Percentiles rank a stretch among this genome's conserved stretches.
Evolutionary conservation across 805 yeast genomes (phyloP).

Genomic region (Kluyveromyces lactis): DNA sequence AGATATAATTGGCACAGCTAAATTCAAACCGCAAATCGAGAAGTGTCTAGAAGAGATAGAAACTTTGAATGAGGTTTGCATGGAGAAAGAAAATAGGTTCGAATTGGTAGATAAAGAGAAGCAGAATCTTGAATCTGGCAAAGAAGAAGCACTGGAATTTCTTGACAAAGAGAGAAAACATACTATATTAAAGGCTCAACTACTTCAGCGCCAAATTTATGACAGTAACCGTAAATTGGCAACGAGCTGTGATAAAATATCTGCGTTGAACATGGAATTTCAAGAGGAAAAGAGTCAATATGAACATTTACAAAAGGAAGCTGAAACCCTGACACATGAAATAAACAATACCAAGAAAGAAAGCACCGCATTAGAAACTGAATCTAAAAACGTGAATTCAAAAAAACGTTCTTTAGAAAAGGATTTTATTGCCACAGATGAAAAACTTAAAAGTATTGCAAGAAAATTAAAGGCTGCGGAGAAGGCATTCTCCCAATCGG

Average conservation of each 20-base stretch:
- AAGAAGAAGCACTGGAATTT: conserved; percentile 61
- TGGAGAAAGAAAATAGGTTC: conserved; percentile 73
- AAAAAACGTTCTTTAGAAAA: conserved; percentile 37
- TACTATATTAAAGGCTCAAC: conserved; percentile 42
- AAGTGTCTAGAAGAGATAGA: conserved; percentile 53
- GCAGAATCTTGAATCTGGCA: conserved; percentile 49
- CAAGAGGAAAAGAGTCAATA: conserved; percentile 37
- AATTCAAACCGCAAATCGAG: conserved; percentile 72
- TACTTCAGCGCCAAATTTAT: conserved; percentile 44
- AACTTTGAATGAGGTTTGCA: conserved; percentile 67
- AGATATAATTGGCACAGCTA: conserved; percentile 92
- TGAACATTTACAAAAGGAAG: conserved; percentile 30
- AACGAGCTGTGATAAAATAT: conserved; percentile 31
- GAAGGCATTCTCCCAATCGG: conserved; percentile 44
- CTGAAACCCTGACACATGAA: conserved; percentile 18
- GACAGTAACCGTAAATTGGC: conserved; percentile 35
- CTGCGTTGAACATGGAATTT: conserved; percentile 35
- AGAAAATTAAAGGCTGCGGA: conserved; percentile 50
- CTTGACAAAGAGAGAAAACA: conserved; percentile 57
- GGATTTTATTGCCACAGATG: conserved; percentile 62
- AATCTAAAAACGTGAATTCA: conserved; percentile 17
- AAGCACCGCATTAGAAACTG: conserved; percentile 17
- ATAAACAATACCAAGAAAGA: conserved; percentile 25
- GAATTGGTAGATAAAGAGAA: conserved; percentile 75
- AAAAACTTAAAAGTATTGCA: conserved; percentile 59